Evolutionary conservation across 805 yeast genomes (phyloP).

Genomic region (Kodamaea kakaduensis): DNA sequence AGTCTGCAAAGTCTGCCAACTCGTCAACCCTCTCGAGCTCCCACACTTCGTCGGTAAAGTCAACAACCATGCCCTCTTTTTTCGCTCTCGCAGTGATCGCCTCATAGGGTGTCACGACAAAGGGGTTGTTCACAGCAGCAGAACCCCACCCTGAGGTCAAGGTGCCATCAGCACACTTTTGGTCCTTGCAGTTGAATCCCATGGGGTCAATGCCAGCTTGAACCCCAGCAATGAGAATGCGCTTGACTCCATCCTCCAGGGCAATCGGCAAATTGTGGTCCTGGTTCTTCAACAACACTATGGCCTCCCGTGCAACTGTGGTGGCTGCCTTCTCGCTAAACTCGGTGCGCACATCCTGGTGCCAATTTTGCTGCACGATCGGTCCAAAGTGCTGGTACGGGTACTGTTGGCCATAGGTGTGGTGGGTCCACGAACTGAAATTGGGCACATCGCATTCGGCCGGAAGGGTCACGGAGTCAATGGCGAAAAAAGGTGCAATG

Average conservation of each 20-base stretch:
- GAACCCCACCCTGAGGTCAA: conserved; percentile 65
- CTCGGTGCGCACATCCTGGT: conserved; percentile 48
- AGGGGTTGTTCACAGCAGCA: conserved; percentile 53
- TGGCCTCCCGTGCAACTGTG: conserved; percentile 54
- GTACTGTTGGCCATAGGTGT: conserved; percentile 50
- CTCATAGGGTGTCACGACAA: conserved; percentile 55
- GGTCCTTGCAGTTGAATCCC: conserved; percentile 54
- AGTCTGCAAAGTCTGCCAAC: conserved; percentile 47
- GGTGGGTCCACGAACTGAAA: conserved; percentile 56
- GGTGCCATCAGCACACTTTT: conserved; percentile 50
- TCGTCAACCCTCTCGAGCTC: conserved; percentile 42
- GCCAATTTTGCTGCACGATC: conserved; percentile 50
- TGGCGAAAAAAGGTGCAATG: conserved; percentile 51
- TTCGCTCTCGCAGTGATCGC: conserved; percentile 48
- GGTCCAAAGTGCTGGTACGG: conserved; percentile 55
- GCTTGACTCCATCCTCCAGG: conserved; percentile 37
- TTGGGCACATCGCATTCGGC: conserved; percentile 45
- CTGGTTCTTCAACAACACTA: conserved; percentile 51
- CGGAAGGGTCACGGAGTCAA: conserved; percentile 35
- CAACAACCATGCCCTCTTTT: conserved; percentile 42
- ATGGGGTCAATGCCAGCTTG: conserved; percentile 50
- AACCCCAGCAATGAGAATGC: conserved; percentile 45
- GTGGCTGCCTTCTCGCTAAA: conserved; percentile 47
- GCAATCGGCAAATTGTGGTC: conserved; percentile 51
- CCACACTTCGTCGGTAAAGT: conserved; percentile 44